These are phyloP conservation scores for Eucalyptus viminalis DNA, from an alignment of 345 rosid species.

Conservation along the genomic window DNA sequence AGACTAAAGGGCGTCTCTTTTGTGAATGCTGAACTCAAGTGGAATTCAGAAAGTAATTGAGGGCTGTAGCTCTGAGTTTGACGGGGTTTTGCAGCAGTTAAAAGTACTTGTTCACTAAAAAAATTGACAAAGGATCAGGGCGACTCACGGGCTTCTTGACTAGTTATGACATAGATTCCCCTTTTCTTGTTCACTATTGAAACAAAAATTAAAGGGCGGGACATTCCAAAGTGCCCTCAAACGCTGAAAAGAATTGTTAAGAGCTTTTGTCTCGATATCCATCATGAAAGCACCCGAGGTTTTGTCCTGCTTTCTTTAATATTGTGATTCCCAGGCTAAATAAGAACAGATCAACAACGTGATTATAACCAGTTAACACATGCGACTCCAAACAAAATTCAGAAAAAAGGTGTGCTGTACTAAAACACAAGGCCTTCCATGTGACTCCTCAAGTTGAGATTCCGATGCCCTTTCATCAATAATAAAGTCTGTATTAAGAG, in stretches of 20 bases:
- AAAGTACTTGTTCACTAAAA: not conserved
- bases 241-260: not conserved
- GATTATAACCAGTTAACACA: not conserved
- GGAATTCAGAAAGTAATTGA: not conserved
- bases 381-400: not conserved
- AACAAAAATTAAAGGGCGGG: not conserved
- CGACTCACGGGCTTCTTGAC: not conserved
- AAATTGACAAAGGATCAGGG: not conserved
- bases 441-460: not conserved
- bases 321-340: not conserved
- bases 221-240: not conserved
- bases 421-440: not conserved
- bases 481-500: not conserved
- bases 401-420: not conserved
- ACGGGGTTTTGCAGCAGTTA: not conserved
- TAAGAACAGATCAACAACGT: not conserved
- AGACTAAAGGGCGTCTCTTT: not conserved
- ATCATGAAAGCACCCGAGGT: not conserved
- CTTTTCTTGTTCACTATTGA: not conserved
- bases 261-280: not conserved
- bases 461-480: not conserved
- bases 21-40: too few species aligned
- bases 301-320: not conserved
- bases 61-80: not conserved
- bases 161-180: not conserved